Percentiles rank a stretch among this genome's conserved stretches.
These are phyloP conservation scores for Colletotrichum noveboracense DNA, from an alignment of 2,329 filamentous ascomycete species.

Conservation along the genomic window DNA sequence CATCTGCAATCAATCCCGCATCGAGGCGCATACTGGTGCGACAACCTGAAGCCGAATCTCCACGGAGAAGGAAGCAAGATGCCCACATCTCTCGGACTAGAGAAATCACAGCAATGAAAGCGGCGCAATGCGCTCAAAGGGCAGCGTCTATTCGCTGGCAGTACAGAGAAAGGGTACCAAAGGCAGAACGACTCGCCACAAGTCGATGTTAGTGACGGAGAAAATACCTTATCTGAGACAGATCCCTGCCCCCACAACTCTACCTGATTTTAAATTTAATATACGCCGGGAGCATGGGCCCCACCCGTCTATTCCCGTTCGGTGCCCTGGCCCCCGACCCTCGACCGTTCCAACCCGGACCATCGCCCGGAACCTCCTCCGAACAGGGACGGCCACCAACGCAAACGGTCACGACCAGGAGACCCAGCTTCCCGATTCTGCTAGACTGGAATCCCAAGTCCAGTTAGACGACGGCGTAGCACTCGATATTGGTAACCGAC, in stretches of 20 bases:
- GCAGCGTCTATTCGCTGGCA: background rate
- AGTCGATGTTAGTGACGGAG: background rate
- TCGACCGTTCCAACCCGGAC: background rate
- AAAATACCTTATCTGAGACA: constrained; percentile 15
- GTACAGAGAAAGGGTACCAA: background rate
- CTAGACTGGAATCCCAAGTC: background rate
- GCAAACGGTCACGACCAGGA: background rate
- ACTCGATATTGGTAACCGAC: background rate
- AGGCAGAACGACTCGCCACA: background rate
- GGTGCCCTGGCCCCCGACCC: background rate
- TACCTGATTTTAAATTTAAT: constrained; percentile 14
- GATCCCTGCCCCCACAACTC: background rate
- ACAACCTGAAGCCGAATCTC: constrained; percentile 6
- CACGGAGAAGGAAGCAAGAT: background rate
- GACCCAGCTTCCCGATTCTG: background rate
- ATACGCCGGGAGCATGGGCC: background rate
- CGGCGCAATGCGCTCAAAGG: background rate
- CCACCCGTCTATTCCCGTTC: background rate
- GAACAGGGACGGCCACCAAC: constrained; percentile 8
- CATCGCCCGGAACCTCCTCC: background rate
- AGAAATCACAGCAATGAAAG: background rate
- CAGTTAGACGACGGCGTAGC: background rate
- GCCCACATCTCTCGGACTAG: background rate
- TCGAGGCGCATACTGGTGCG: constrained; percentile 4
- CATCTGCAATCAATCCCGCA: background rate